A percentile compares a stretch with the other conserved stretches of the same genome.
These are phyloP conservation scores for Beauveria bassiana DNA, from an alignment of 2,329 filamentous ascomycete species.

Conservation along the genomic window DNA sequence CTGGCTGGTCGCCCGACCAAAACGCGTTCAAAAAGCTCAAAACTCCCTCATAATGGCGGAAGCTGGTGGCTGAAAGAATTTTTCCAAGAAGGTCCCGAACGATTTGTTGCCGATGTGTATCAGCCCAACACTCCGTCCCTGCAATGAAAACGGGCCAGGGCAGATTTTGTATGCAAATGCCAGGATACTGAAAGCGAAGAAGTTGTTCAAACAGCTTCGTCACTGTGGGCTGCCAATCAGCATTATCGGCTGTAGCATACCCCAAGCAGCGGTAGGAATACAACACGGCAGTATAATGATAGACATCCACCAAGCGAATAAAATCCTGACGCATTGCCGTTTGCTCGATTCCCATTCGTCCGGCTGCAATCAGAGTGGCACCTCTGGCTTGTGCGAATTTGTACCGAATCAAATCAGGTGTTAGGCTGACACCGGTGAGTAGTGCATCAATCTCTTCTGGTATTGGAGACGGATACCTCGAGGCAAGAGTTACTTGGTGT, in stretches of 20 bases:
- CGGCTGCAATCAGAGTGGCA: slow-evolving; percentile 21
- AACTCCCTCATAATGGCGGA: slow-evolving; percentile 18
- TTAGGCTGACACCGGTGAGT: slow-evolving; percentile 2
- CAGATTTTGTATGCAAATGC: slow-evolving; percentile 21
- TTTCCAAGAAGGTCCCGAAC: slow-evolving; percentile 14
- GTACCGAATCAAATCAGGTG: background rate
- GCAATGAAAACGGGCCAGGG: slow-evolving; percentile 24
- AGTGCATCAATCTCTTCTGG: background rate
- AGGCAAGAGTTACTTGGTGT: slow-evolving; percentile 16
- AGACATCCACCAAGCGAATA: slow-evolving; percentile 21
- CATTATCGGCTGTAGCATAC: slow-evolving; percentile 10
- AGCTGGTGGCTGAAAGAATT: slow-evolving; percentile 18
- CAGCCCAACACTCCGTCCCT: slow-evolving; percentile 19
- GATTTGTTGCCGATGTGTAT: slow-evolving; percentile 15
- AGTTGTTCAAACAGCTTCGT: slow-evolving; percentile 19
- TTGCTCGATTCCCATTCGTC: slow-evolving; percentile 16
- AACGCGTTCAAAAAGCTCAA: slow-evolving; percentile 19
- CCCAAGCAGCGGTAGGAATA: slow-evolving; percentile 22
- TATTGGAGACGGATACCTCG: slow-evolving; percentile 5
- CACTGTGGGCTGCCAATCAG: slow-evolving; percentile 14
- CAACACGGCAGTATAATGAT: slow-evolving; percentile 21
- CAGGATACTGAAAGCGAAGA: slow-evolving; percentile 16
- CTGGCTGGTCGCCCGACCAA: slow-evolving; percentile 18
- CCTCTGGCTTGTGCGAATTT: slow-evolving; percentile 22
- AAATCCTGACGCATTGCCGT: slow-evolving; percentile 18